Conservation (phyloP, 2,329 filamentous ascomycete species). For the Zymoseptoria pseudotritici region DNA sequence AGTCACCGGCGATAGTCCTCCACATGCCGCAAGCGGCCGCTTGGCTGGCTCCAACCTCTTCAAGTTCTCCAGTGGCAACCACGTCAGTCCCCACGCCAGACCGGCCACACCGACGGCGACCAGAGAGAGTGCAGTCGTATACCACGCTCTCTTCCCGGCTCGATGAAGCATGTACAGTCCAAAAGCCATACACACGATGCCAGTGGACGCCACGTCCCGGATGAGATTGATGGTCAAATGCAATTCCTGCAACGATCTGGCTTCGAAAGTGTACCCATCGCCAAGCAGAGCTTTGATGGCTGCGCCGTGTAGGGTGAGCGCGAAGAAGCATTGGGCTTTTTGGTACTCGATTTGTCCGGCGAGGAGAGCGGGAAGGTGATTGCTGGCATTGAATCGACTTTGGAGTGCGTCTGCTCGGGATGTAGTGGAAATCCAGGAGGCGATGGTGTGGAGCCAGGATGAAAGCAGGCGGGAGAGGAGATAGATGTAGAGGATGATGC, state of each 20-base stretch:
- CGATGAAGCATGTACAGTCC: slow-evolving; percentile 7
- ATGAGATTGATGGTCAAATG: slow-evolving; percentile 4
- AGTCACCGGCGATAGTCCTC: slow-evolving; percentile 2
- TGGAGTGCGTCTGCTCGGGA: neutral
- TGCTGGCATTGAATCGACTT: neutral
- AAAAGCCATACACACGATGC: slow-evolving; percentile 7
- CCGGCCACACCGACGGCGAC: neutral
- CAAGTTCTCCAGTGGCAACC: slow-evolving; percentile 3
- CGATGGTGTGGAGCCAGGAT: slow-evolving; percentile 1
- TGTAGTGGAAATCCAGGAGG: neutral
- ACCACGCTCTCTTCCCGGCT: slow-evolving; percentile 2
- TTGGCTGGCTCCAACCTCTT: neutral
- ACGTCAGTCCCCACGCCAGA: slow-evolving; percentile 1
- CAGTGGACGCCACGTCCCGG: slow-evolving; percentile 8
- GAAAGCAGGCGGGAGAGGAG: slow-evolving; percentile 7
- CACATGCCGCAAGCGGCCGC: slow-evolving; percentile 1
- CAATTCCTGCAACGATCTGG: slow-evolving; percentile 2
- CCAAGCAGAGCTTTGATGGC: slow-evolving; percentile 6
- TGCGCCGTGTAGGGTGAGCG: slow-evolving; percentile 8
- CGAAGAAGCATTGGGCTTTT: slow-evolving; percentile 10
- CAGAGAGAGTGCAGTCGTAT: slow-evolving; percentile 3
- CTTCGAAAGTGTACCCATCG: slow-evolving; percentile 5
- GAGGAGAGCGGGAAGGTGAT: slow-evolving; percentile 8
- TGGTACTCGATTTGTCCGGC: slow-evolving; percentile 10
- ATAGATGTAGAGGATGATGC: slow-evolving; percentile 7